Base-by-base conservation (phyloP, 352 stramenopile species). In the Phytophthora pisi region DNA sequence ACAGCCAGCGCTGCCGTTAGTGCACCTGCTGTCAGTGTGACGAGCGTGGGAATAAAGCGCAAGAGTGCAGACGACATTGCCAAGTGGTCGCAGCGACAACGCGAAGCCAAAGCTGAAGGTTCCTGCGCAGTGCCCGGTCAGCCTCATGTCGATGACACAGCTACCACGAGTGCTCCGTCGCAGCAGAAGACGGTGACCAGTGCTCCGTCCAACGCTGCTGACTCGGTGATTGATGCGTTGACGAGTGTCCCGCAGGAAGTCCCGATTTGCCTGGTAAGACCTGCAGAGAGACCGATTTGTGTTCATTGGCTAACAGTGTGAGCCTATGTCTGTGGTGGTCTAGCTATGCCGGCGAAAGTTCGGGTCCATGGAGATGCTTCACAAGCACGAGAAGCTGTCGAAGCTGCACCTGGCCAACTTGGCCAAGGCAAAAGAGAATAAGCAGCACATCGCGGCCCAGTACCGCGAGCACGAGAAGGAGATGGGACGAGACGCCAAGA, bases 341-440 rank as follows among this genome's bases (percentile, higher is more conserved):
- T 38, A 96, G 88, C 72, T 96, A 11, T 96, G 88, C 63, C 81
- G 86, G 5, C 79, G 88, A 7, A 95, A 96, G 58, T 94, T 95
- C 51, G 77, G 67, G 8, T 94, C 86, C 34, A 70, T 92, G 40
- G 83, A 91, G 34, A 74, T 86, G 40, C 75, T 95, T 43, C 75
- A 73, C 5, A 96, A 96, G 63, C 88, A 96, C 58, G 88, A 96
- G 61, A 78, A 77, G 20, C 55, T 92, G 34, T 96, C 85, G 0
- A 84, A 92, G 63, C 68, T 95, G 40, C 88, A 96, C 36, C 58
- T 82, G 15, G 70, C 88, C 10, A 96, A 96, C 46, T 45, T 96
- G 11, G 81, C 81, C 20, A 96, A 93, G 59, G 82, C 84, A 2
- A 90, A 90, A 42, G 72, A 90, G 40, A 78, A 91, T 70, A 91